Base-by-base conservation (phyloP, 768 basidiomycete species). In the Calocybe cyanea region DNA sequence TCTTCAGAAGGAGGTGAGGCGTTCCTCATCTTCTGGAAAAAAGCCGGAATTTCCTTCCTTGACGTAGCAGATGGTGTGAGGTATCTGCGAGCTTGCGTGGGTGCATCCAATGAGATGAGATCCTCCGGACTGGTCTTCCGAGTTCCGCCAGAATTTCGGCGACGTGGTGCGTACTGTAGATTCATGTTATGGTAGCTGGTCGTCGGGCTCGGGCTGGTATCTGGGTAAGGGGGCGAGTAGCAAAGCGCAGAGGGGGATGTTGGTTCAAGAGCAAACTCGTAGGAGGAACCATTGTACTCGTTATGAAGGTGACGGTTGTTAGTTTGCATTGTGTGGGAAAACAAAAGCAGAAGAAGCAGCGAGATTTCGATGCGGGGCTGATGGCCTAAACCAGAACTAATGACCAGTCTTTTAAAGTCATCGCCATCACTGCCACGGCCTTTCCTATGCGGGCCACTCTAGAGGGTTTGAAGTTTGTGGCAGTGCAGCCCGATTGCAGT, bases 21-120 rank as follows among this genome's bases (percentile, higher is more conserved):
- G 63, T 39, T 49, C 17, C 58, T 78, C 74, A 81, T 81, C 59
- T 72, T 75, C 53, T 72, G 72, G 58, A 87, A 87, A 28, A 78
- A 80, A 0, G 80, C 83, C 1, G 90, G 88, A 18, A 91, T 62
- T 32, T 82, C 81, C 65, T 91, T 92, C 41, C 82, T 75, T 13
- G 91, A 91, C 0, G 92, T 93, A 1, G 73, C 61, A 0, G 88
- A 91, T 0, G 87, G 82, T 0, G 74, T 75, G 13, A 78, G 56
- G 57, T 92, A 93, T n/a, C 77, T 77, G 51, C 91, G 81, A 0
- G 76, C 36, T 58, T 93, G 91, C 1, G 85, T 89, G 0, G 91
- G 92, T 1, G 91, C 91, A 42, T 86, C 80, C 54, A 83, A 60
- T 17, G 83, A 75, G 18, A 92, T 76, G 17, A 90, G 75, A 2